Evolutionary conservation across 2,329 filamentous ascomycete genomes (phyloP).

Genomic region (Cylindrodendrum hubeiense): DNA sequence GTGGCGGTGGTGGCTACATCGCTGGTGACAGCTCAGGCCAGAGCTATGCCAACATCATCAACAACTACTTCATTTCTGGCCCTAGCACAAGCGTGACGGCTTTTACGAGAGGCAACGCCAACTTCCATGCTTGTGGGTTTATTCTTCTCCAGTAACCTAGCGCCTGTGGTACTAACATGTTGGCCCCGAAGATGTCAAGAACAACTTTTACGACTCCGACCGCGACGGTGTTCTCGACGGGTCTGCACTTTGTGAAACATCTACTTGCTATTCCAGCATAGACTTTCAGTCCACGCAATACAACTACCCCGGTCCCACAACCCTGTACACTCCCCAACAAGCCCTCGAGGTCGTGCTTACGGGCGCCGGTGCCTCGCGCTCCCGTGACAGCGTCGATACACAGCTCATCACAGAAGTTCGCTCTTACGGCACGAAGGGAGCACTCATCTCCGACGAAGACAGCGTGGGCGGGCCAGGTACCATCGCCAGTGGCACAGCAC

Average conservation of each 20-base stretch:
- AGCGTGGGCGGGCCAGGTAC: slow-evolving; percentile 55
- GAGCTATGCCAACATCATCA: slow-evolving; percentile 64
- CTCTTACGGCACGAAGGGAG: slow-evolving; percentile 59
- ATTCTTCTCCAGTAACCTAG: accelerated
- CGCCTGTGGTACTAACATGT: not conserved
- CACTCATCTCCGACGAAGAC: slow-evolving; percentile 60
- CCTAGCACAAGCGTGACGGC: slow-evolving; percentile 62
- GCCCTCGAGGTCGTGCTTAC: slow-evolving; percentile 56
- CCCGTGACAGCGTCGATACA: slow-evolving; percentile 59
- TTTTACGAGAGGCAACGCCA: slow-evolving; percentile 67
- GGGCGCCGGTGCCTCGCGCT: slow-evolving; percentile 56
- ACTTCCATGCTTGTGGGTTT: slow-evolving; percentile 61
- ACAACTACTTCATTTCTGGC: slow-evolving; percentile 69
- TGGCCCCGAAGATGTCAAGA: slow-evolving; percentile 54
- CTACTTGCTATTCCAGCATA: slow-evolving; percentile 61
- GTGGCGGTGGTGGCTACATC: slow-evolving; percentile 66
- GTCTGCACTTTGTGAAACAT: slow-evolving; percentile 54
- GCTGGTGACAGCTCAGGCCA: slow-evolving; percentile 61
- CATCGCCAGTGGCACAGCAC: slow-evolving; percentile 52
- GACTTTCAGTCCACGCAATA: slow-evolving; percentile 55
- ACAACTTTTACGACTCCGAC: slow-evolving; percentile 65
- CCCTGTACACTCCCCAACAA: slow-evolving; percentile 52
- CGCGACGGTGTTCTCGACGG: slow-evolving; percentile 63
- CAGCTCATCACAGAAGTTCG: slow-evolving; percentile 57
- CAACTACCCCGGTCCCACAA: slow-evolving; percentile 57